These are phyloP conservation scores for Backusella macrospora DNA, from an alignment of 192 early-diverging fungal genomes.

Conservation along the genomic window DNA sequence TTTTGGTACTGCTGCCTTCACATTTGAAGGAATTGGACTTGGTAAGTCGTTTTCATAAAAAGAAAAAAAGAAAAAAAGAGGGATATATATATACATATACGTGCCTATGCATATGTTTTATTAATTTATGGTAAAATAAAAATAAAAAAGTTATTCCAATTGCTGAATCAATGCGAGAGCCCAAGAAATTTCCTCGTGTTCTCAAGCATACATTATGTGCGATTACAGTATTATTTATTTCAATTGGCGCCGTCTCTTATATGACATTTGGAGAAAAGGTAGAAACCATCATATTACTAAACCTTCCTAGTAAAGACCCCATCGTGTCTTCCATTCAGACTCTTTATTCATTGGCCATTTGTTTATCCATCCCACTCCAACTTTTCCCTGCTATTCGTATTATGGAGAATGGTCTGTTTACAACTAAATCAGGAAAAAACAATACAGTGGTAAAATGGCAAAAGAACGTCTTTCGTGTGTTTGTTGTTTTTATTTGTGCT, in stretches of 20 bases:
- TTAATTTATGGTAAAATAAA: neutral
- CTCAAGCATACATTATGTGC: slow-evolving; percentile 48
- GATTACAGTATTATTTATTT: slow-evolving; percentile 47
- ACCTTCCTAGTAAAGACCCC: slow-evolving; percentile 59
- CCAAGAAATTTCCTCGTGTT: slow-evolving; percentile 55
- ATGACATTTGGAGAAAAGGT: slow-evolving; percentile 68
- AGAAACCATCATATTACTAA: slow-evolving; percentile 73
- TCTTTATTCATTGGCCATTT: slow-evolving; percentile 76
- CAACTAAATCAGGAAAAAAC: slow-evolving; percentile 56
- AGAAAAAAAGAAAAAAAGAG: neutral
- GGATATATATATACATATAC: neutral
- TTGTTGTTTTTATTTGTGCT: slow-evolving; percentile 60
- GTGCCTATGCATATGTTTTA: neutral
- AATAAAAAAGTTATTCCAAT: slow-evolving; percentile 49
- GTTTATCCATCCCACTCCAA: slow-evolving; percentile 72
- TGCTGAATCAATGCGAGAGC: slow-evolving; percentile 59
- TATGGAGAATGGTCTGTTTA: slow-evolving; percentile 64
- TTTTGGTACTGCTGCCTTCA: slow-evolving; percentile 92
- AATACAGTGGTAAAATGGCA: slow-evolving; percentile 68
- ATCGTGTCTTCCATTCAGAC: slow-evolving; percentile 63
- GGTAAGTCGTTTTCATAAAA: slow-evolving; percentile 1
- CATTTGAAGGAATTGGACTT: slow-evolving; percentile 89
- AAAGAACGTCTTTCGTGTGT: slow-evolving; percentile 68
- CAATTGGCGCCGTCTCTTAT: slow-evolving; percentile 60
- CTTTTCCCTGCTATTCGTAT: slow-evolving; percentile 76